phyloP scores from a whole-genome alignment of 345 rosid genomes.

The Diplotaxis tenuifolia region DNA sequence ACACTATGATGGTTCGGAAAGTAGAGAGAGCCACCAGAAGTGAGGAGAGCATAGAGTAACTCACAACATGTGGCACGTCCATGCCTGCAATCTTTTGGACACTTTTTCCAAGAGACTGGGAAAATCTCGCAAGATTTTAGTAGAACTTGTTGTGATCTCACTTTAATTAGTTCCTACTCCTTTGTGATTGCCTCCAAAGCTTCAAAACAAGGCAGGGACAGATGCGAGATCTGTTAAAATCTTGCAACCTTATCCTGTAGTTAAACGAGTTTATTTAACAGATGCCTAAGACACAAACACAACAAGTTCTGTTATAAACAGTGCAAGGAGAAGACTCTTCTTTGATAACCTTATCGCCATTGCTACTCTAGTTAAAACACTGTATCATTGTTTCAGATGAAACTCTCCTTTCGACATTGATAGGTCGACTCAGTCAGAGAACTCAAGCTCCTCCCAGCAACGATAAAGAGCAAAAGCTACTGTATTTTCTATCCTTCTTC shows the following conservation, averaged over 20 bases:
- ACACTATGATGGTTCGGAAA: background rate
- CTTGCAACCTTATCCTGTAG: background rate
- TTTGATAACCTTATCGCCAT: constrained; percentile 27
- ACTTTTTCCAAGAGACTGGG: constrained; percentile 54
- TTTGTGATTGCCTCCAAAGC: too few relatives aligned
- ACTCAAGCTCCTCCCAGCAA: constrained; percentile 79
- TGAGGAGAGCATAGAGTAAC: constrained; percentile 29
- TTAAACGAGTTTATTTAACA: background rate
- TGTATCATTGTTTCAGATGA: constrained; percentile 56
- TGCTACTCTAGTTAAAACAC: constrained; percentile 33
- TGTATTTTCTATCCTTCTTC: constrained; percentile 95
- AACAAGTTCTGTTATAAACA: background rate
- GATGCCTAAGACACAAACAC: background rate
- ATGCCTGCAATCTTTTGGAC: constrained; percentile 78
- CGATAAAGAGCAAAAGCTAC: constrained; percentile 59
- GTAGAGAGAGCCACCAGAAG: constrained; percentile 7
- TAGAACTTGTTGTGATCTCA: too few relatives aligned
- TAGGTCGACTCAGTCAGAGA: constrained; percentile 63
- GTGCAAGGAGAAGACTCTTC: constrained; percentile 24
- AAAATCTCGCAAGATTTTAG: too few relatives aligned
- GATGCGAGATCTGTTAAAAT: too few relatives aligned
- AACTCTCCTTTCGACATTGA: constrained; percentile 81
- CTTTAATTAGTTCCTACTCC: too few relatives aligned
- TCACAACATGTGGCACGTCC: constrained; percentile 85
- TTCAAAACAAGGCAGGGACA: too few relatives aligned